Evolutionary conservation across 2,329 filamentous ascomycete genomes (phyloP).

Genomic region (Macrophomina pseudophaseolina): DNA sequence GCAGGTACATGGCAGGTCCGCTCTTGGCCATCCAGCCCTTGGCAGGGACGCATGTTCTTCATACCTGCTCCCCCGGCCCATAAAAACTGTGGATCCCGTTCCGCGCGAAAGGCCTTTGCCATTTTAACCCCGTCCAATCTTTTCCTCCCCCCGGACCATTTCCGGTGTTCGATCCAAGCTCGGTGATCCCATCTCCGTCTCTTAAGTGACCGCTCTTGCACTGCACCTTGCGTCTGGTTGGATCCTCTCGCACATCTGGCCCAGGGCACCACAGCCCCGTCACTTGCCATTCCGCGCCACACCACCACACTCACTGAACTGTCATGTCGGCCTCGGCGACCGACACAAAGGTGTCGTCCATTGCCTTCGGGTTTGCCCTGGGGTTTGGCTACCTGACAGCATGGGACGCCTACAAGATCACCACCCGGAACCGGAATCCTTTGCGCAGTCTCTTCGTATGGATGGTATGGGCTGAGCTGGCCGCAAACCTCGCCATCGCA

Average conservation of each 20-base stretch:
- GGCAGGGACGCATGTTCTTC: background rate
- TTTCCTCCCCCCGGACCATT: constrained; percentile 4
- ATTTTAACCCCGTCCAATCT: constrained; percentile 7
- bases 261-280: background rate
- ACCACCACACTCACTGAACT: background rate
- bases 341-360: constrained; percentile 11
- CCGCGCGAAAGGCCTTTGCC: background rate
- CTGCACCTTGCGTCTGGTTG: background rate
- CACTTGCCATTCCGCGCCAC: background rate
- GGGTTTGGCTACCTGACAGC: constrained; percentile 25
- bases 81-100: constrained; percentile 14
- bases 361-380: constrained; percentile 20
- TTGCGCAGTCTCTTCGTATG: constrained; percentile 40
- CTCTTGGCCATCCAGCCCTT: background rate
- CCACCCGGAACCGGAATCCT: constrained; percentile 12
- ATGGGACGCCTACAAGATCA: constrained; percentile 23
- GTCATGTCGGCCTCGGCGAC: constrained; percentile 3
- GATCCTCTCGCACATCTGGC: background rate
- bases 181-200: background rate
- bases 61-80: background rate
- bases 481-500: constrained; percentile 47
- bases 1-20: background rate
- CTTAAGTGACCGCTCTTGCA: background rate
- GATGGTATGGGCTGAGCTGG: constrained; percentile 55
- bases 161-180: background rate